Evolutionary conservation across 352 stramenopile genomes (phyloP).

Genomic region (Phytophthora vignae): DNA sequence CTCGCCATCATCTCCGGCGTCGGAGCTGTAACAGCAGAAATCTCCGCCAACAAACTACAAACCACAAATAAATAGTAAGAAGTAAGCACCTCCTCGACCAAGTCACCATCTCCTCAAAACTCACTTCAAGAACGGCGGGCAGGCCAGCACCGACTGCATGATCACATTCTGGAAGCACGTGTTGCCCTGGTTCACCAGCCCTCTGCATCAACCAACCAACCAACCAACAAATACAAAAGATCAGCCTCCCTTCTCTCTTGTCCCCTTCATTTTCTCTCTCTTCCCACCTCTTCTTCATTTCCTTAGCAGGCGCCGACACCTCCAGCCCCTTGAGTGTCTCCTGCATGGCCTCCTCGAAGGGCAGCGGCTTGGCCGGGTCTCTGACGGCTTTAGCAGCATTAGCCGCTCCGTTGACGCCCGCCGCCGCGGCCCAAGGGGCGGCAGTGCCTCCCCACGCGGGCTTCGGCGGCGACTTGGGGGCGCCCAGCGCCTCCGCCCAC

Average conservation of each 20-base stretch:
- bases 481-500: constrained; percentile 66
- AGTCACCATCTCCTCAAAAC: constrained; percentile 19
- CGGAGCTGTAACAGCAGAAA: constrained; percentile 58
- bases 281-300: constrained; percentile 84
- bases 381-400: background rate
- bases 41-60: constrained; percentile 68
- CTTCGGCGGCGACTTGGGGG: constrained; percentile 36
- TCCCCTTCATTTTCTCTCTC: background rate
- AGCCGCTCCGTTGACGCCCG: constrained; percentile 2
- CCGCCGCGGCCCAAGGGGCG: constrained; percentile 22
- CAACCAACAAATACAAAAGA: background rate
- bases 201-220: constrained; percentile 37
- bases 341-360: constrained; percentile 79
- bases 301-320: constrained; percentile 65
- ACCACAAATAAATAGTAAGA: constrained; percentile 5
- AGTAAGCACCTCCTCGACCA: background rate
- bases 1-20: constrained; percentile 55
- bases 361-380: constrained; percentile 30
- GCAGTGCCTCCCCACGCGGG: constrained; percentile 38
- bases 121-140: constrained; percentile 84
- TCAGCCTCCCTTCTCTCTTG: constrained; percentile 1
- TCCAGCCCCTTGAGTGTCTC: constrained; percentile 62
- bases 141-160: constrained; percentile 83
- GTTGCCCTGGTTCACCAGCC: constrained; percentile 87
- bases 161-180: constrained; percentile 92